Percentiles rank a stretch among this genome's conserved stretches.
These are phyloP conservation scores for Hanseniaspora guilliermondii DNA, from an alignment of 805 yeast genomes.

Conservation along the genomic window DNA sequence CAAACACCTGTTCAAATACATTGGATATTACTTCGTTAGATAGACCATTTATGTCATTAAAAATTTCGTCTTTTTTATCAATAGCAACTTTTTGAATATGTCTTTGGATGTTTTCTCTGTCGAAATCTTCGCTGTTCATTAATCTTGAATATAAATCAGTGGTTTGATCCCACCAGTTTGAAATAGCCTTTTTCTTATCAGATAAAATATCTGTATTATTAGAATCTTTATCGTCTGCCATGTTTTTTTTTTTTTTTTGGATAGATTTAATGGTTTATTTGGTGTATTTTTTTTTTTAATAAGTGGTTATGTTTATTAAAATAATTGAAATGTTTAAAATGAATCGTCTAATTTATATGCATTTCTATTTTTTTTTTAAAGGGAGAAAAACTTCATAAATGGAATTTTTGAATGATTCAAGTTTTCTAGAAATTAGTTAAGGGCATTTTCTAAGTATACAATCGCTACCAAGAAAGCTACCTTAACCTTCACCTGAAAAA, in stretches of 20 bases:
- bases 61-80: conserved; percentile 9
- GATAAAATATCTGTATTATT: neutral
- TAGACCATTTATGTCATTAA: conserved; percentile 5
- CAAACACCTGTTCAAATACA: conserved; percentile 12
- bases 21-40: conserved; percentile 7
- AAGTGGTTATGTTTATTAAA: no score
- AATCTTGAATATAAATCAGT: conserved; percentile 7
- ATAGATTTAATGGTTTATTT: neutral
- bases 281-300: neutral
- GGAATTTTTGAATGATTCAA: no score
- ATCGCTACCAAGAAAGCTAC: no score
- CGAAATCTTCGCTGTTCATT: conserved; percentile 1
- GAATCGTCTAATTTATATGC: no score
- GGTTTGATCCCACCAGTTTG: conserved; percentile 14
- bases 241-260: neutral
- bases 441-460: no score
- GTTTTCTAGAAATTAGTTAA: no score
- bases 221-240: conserved; percentile 5
- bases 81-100: conserved; percentile 3
- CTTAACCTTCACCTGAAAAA: no score
- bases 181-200: conserved; percentile 3
- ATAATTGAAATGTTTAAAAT: no score
- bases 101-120: conserved; percentile 2
- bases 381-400: no score
- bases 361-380: no score